A percentile compares a stretch with the other conserved stretches of the same genome.
phyloP scores from a whole-genome alignment of 805 yeast genomes.

The Dipodascus albidus region DNA sequence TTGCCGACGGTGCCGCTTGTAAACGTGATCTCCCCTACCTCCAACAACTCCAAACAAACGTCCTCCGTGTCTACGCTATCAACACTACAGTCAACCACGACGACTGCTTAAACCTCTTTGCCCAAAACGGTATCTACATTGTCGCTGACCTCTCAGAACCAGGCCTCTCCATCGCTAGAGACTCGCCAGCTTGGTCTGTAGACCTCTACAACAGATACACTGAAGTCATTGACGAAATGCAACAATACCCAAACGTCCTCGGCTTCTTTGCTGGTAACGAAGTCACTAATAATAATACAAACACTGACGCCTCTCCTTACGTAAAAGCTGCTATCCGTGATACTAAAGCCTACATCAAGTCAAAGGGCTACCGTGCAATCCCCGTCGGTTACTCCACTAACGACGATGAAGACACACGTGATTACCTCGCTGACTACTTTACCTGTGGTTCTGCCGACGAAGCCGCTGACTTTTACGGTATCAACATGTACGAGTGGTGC shows the following conservation, averaged over 20 bases:
- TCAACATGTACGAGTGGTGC: slow-evolving; percentile 86
- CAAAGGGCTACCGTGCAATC: slow-evolving; percentile 55
- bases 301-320: slow-evolving; percentile 84
- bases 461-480: slow-evolving; percentile 70
- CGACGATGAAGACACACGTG: slow-evolving; percentile 77
- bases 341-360: slow-evolving; percentile 59
- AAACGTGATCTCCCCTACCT: slow-evolving; percentile 76
- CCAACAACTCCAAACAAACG: slow-evolving; percentile 55
- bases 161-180: slow-evolving; percentile 60
- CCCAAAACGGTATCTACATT: slow-evolving; percentile 84
- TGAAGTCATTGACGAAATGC: slow-evolving; percentile 68
- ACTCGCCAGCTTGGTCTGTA: slow-evolving; percentile 67
- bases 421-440: slow-evolving; percentile 70
- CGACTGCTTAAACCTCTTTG: slow-evolving; percentile 61
- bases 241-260: slow-evolving; percentile 65
- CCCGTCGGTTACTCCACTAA: slow-evolving; percentile 94
- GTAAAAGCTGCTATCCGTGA: slow-evolving; percentile 96
- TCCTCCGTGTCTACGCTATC: slow-evolving; percentile 77
- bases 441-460: slow-evolving; percentile 57
- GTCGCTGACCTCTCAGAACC: slow-evolving; percentile 89
- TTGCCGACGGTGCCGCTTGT: slow-evolving; percentile 61
- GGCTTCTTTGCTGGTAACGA: slow-evolving; percentile 98
- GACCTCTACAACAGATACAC: slow-evolving; percentile 67
- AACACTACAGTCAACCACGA: slow-evolving; percentile 64
- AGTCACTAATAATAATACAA: slow-evolving; percentile 72